phyloP scores from a whole-genome alignment of 225 moss, liverwort and hornwort genomes.

The Physcomitrium patens region DNA sequence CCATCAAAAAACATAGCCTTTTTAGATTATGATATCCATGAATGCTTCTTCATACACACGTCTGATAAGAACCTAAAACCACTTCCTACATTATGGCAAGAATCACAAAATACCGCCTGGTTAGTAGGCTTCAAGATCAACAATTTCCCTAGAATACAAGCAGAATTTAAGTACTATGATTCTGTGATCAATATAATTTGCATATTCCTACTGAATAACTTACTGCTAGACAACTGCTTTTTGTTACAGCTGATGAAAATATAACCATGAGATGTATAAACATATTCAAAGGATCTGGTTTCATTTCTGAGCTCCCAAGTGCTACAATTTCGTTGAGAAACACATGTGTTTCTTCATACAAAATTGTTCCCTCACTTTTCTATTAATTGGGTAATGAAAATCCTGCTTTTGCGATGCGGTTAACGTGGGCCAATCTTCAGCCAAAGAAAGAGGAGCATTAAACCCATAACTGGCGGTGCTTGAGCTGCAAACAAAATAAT shows the following conservation, averaged over 20 bases:
- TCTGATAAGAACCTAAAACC: no score
- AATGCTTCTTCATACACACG: no score
- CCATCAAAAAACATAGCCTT: no score
- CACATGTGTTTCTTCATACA: conserved; percentile 3
- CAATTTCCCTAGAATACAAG: no score
- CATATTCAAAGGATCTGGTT: neutral
- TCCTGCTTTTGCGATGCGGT: conserved; percentile 22
- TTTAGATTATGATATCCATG: no score
- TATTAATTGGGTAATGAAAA: conserved; percentile 25
- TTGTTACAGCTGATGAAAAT: conserved; percentile 6
- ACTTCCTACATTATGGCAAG: no score
- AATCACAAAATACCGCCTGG: no score
- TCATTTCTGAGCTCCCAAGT: conserved; percentile 17
- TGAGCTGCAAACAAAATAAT: conserved; percentile 9
- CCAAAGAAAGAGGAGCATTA: conserved; percentile 20
- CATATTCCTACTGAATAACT: neutral
- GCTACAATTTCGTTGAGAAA: conserved; percentile 13
- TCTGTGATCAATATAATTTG: neutral
- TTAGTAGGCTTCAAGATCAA: no score
- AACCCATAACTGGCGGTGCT: conserved; percentile 7
- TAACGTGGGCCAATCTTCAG: conserved; percentile 25
- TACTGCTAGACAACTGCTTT: neutral
- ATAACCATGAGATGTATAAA: neutral
- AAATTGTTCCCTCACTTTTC: neutral
- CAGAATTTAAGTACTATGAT: no score